These are phyloP conservation scores for Prototheca wickerhamii DNA, from an alignment of 163 green algal species.

Conservation along the genomic window DNA sequence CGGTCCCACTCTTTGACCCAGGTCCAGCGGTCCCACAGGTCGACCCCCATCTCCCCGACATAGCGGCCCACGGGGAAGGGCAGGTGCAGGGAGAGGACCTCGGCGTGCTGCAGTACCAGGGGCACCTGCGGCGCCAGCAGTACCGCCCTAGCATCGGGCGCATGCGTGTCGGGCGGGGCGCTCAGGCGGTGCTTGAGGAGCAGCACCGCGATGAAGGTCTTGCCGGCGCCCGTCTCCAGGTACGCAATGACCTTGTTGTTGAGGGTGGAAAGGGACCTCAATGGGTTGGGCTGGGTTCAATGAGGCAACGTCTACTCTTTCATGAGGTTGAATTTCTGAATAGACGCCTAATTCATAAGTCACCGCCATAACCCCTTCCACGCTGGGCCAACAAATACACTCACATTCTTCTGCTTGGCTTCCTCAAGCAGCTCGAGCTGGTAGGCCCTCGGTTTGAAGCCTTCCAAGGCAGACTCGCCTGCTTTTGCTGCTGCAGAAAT, in stretches of 20 bases:
- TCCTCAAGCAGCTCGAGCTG: conserved; percentile 25
- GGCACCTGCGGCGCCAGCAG: conserved; percentile 41
- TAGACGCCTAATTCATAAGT: too few species aligned
- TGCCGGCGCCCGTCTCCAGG: conserved; percentile 49
- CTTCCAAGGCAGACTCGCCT: too few species aligned
- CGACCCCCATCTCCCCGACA: conserved; percentile 33
- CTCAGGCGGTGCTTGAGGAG: conserved; percentile 28
- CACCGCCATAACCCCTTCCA: too few species aligned
- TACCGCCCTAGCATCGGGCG: conserved; percentile 9
- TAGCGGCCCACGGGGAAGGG: conserved; percentile 21
- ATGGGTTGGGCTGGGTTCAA: too few species aligned
- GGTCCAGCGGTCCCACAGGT: conserved; percentile 23
- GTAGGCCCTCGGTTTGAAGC: conserved; percentile 5
- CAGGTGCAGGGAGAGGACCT: conserved; percentile 32
- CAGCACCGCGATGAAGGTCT: conserved; percentile 54
- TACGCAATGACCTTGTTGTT: conserved; percentile 38
- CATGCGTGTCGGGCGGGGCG: neutral
- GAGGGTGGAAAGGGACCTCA: neutral
- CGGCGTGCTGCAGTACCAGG: conserved; percentile 49
- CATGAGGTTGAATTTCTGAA: too few species aligned
- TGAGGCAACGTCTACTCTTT: too few species aligned
- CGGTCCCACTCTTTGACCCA: conserved; percentile 26
- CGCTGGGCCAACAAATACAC: neutral
- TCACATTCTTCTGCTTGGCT: conserved; percentile 20
- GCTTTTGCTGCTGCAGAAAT: neutral